These are phyloP conservation scores for Ormosia semicastrata DNA, from an alignment of 306 rosid genomes.

Conservation along the genomic window DNA sequence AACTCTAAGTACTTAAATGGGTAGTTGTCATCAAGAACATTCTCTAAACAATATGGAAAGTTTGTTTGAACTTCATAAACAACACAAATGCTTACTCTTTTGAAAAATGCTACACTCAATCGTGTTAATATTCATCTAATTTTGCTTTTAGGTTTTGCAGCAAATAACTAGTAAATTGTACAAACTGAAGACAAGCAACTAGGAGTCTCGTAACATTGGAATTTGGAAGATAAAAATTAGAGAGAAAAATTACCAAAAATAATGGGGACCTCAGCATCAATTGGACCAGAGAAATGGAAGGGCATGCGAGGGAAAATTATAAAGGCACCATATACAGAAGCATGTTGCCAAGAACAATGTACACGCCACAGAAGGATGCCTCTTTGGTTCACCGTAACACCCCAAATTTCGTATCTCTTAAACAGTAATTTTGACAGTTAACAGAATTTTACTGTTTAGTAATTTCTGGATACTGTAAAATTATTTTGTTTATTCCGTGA, in stretches of 20 bases:
- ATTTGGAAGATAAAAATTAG: not conserved
- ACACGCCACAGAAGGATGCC: slow-evolving; percentile 79
- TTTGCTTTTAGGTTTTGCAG: too few relatives aligned
- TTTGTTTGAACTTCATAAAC: not conserved
- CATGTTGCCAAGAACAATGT: slow-evolving; percentile 67
- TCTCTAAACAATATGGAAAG: not conserved
- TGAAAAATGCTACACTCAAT: too few relatives aligned
- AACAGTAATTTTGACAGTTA: too few relatives aligned
- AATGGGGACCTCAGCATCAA: slow-evolving; percentile 50
- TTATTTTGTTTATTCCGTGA: too few relatives aligned
- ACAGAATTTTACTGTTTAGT: too few relatives aligned
- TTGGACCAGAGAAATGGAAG: slow-evolving; percentile 49
- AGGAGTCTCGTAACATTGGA: not conserved
- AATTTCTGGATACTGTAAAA: too few relatives aligned
- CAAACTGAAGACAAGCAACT: not conserved
- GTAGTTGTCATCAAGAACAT: not conserved
- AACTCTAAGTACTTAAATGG: not conserved
- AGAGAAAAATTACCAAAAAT: slow-evolving; percentile 46
- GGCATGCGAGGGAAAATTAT: slow-evolving; percentile 65
- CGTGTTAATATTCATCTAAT: too few relatives aligned
- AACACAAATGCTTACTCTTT: not conserved
- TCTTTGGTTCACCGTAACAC: slow-evolving; percentile 53
- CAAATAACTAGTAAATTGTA: too few relatives aligned
- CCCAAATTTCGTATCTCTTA: too few relatives aligned
- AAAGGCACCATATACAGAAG: slow-evolving; percentile 61